Percentiles rank a stretch among this genome's conserved stretches.
Conservation (phyloP, 257 asterid species). For the Pogostemon cablin region DNA sequence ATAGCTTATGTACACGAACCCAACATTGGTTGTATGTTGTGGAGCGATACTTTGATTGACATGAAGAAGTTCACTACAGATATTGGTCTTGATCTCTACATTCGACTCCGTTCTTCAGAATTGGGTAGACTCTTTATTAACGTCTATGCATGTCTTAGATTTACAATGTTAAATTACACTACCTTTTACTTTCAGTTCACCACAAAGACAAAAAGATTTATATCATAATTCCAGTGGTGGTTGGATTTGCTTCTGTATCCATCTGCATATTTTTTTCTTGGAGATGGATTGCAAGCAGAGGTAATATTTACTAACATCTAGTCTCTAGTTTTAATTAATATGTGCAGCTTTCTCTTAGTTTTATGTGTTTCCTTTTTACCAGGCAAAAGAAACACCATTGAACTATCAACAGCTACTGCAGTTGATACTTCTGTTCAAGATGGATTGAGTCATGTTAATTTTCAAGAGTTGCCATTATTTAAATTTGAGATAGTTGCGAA, state of each 20-base stretch:
- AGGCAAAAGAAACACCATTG: no score
- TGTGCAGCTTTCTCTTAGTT: no score
- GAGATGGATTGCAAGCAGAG: no score
- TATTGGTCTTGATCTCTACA: conserved; percentile 44
- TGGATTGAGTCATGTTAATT: no score
- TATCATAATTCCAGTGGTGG: conserved; percentile 40
- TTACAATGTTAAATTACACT: neutral
- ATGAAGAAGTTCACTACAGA: conserved; percentile 32
- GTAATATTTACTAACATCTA: no score
- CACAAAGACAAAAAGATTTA: conserved; percentile 31
- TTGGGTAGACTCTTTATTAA: conserved; percentile 38
- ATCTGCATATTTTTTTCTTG: no score
- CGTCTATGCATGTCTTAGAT: neutral
- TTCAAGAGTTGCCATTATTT: no score
- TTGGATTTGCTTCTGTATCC: conserved; percentile 33
- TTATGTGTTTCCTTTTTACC: no score
- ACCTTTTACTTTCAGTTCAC: conserved; percentile 35
- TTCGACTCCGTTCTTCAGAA: conserved; percentile 46
- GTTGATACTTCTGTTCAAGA: no score
- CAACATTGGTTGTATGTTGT: conserved; percentile 54
- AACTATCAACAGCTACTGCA: no score
- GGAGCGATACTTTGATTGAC: conserved; percentile 47
- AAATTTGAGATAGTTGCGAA: no score
- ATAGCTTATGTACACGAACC: conserved; percentile 43
- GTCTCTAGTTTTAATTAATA: no score